Evolutionary conservation across 2,329 filamentous ascomycete genomes (phyloP), one percentile per base, ranked within the genome.

Genomic region (Westerdykella sp.): DNA sequence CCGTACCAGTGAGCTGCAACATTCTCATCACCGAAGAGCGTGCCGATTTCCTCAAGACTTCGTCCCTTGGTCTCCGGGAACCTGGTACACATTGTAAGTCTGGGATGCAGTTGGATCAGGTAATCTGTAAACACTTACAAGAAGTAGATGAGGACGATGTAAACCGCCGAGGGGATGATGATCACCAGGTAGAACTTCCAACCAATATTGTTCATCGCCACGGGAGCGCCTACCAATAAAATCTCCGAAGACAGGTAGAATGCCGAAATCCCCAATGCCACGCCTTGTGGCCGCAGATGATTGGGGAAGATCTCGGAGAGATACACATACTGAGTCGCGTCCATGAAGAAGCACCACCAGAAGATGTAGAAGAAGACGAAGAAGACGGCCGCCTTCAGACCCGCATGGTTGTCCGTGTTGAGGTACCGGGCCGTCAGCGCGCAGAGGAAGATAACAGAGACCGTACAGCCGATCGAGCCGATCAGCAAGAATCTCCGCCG

Each of bases 171-270:
- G 10, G 50, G 47, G 32, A 47, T 50, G 41, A 70, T 69, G 46
- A 70, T 66, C 1, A 71, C 51, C 2, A 63, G 55, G 45, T 70
- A 70, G 45, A 67, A 70, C 40, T 59, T 65, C 67, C 67, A 70
- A 5, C 59, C 50, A 7, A 70, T 62, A 28, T 54, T 49, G 5
- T 59, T 54, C 18, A 71, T 51, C 1, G 67, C 68, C 10, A 62
- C 49, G 1, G 67, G 67, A 1, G 61, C 67, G 16, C 66, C 46
- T 40, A 57, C 13, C 32, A 67, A 54, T 3, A 55, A 53, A n/a
- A 67, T 56, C 28, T 63, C 60, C 11, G 57, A 55, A 7, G 55
- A 51, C 2, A 61, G 48, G 41, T 65, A 65, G 34, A 50, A 50
- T 4, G 44, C 43, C 23, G 38, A 42, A n/a, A 53, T 41, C 22